Evolutionary conservation across 257 asterid species (phyloP).

Genomic region (Jacaranda mimosifolia): DNA sequence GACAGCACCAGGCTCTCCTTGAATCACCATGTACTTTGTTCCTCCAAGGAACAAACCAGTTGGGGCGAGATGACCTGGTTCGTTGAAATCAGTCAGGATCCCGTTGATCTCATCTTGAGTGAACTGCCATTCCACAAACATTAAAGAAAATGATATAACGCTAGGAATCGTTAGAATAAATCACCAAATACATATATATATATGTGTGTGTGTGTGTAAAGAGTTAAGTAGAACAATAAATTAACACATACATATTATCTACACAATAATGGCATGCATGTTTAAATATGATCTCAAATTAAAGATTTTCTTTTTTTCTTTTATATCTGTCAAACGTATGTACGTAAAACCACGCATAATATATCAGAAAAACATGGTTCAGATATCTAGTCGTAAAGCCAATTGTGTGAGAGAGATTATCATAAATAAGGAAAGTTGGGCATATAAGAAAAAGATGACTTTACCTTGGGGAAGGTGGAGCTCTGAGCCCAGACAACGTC

Average conservation of each 20-base stretch:
- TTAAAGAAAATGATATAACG: background rate
- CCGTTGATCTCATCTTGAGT: slow-evolving; percentile 55
- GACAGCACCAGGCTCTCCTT: slow-evolving; percentile 64
- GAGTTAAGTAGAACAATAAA: background rate
- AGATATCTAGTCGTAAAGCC: too few relatives aligned
- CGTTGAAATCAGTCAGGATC: slow-evolving; percentile 53
- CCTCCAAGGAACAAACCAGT: slow-evolving; percentile 56
- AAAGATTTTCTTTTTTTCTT: too few relatives aligned
- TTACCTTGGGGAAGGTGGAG: slow-evolving; percentile 60
- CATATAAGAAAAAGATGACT: background rate
- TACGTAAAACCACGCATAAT: too few relatives aligned
- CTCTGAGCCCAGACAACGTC: slow-evolving; percentile 68
- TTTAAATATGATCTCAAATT: too few relatives aligned
- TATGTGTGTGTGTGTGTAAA: too few relatives aligned
- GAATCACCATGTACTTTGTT: slow-evolving; percentile 62
- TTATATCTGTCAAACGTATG: too few relatives aligned
- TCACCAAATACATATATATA: too few relatives aligned
- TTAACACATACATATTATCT: background rate
- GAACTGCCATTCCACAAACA: slow-evolving; percentile 44
- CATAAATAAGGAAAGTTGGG: too few relatives aligned
- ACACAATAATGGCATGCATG: background rate
- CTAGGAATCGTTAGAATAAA: background rate
- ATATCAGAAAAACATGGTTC: too few relatives aligned
- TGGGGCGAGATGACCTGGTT: slow-evolving; percentile 62
- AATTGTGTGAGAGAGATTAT: too few relatives aligned